Evolutionary conservation across 2,329 filamentous ascomycete species (phyloP).

Genomic region (Clarireedia paspali): DNA sequence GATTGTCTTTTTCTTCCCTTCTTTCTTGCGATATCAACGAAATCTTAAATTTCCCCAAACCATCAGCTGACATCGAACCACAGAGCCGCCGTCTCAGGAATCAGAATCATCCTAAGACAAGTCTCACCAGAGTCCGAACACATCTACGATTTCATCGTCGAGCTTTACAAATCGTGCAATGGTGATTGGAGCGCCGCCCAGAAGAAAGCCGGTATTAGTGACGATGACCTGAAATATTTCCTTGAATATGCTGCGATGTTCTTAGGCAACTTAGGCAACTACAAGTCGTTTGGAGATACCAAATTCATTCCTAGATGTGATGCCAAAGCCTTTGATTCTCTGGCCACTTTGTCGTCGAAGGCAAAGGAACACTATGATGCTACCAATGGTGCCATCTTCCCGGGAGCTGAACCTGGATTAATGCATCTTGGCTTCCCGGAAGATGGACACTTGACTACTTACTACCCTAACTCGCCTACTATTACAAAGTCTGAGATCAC

Average conservation of each 20-base stretch:
- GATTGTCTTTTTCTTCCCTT: too few species aligned
- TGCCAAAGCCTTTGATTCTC: conserved; percentile 53
- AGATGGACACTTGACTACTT: conserved; percentile 70
- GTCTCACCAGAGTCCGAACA: conserved; percentile 73
- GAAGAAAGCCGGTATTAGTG: conserved; percentile 54
- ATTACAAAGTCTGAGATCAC: conserved; percentile 72
- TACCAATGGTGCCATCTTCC: conserved; percentile 66
- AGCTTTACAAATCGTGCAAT: conserved; percentile 55
- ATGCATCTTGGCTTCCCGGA: conserved; percentile 73
- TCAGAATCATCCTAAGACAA: conserved; percentile 71
- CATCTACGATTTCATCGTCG: conserved; percentile 74
- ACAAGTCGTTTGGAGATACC: conserved; percentile 79
- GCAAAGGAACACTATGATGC: conserved; percentile 58
- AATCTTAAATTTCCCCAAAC: not conserved
- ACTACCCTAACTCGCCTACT: conserved; percentile 68
- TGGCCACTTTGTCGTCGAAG: conserved; percentile 53
- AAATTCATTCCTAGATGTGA: conserved; percentile 73
- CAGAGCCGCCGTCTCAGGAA: conserved; percentile 71
- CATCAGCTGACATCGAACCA: not conserved
- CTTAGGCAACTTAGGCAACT: conserved; percentile 71
- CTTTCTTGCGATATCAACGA: not conserved
- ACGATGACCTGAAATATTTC: conserved; percentile 59
- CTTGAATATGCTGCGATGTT: conserved; percentile 67
- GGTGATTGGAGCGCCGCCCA: conserved; percentile 67
- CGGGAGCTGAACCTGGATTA: conserved; percentile 51